Conservation (phyloP, 176 grass and related monocot genomes). For the Lolium multiflorum region DNA sequence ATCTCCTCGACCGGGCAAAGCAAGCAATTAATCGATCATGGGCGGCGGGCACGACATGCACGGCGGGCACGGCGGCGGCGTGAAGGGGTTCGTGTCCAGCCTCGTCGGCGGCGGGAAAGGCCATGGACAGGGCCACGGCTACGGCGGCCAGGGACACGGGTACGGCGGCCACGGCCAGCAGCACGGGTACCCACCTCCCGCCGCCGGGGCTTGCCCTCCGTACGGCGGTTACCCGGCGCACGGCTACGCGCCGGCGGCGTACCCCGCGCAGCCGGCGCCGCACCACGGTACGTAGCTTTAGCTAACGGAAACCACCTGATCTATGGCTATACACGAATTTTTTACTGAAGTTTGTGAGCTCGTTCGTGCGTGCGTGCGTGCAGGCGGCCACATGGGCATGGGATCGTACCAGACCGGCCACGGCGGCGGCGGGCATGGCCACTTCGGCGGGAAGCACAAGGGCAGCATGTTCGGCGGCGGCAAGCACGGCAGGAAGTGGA, state of each 20-base stretch:
- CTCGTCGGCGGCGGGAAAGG: conserved; percentile 35
- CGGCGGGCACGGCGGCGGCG: conserved; percentile 35
- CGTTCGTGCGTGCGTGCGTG: background rate
- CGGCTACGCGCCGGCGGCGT: conserved; percentile 43
- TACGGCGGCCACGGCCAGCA: conserved; percentile 1
- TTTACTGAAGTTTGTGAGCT: background rate
- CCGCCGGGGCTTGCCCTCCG: conserved; percentile 29
- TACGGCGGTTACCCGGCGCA: conserved; percentile 18
- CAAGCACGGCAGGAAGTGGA: conserved; percentile 52
- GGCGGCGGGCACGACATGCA: conserved; percentile 55
- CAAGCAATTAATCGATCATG: background rate
- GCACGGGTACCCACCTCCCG: conserved; percentile 38
- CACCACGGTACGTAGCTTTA: conserved; percentile 27
- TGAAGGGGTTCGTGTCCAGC: conserved; percentile 50
- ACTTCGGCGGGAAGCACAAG: conserved; percentile 57
- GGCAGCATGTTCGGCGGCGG: conserved; percentile 50
- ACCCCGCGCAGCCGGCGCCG: conserved; percentile 31
- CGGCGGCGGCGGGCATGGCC: conserved; percentile 25
- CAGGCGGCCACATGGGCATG: conserved; percentile 47
- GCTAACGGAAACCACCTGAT: background rate
- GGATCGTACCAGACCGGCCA: conserved; percentile 51
- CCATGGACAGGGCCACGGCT: background rate
- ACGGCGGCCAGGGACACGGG: background rate
- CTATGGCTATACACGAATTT: background rate
- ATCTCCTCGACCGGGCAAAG: background rate